Conservation (phyloP, 2,329 filamentous ascomycete genomes). For the Cyanodermella asteris region DNA sequence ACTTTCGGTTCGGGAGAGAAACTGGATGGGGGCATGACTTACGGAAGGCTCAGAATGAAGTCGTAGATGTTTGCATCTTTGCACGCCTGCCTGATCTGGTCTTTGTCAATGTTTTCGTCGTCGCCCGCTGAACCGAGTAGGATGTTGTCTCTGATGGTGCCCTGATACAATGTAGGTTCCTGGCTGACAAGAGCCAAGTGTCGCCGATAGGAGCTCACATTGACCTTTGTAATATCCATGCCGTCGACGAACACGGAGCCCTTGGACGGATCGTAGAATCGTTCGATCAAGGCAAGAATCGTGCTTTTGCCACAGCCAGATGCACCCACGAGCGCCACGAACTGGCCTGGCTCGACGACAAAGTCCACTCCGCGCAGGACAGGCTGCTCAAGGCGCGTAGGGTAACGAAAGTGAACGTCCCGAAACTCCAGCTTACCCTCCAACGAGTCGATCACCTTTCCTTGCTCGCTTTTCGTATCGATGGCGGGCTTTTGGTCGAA, state of each 20-base stretch:
- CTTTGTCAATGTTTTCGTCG: constrained; percentile 10
- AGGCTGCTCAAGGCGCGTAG: constrained; percentile 10
- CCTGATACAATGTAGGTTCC: constrained; percentile 51
- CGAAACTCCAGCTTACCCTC: constrained; percentile 22
- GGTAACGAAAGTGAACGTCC: constrained; percentile 20
- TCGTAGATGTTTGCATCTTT: constrained; percentile 17
- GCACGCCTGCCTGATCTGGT: constrained; percentile 15
- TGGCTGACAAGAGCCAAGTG: constrained; percentile 51
- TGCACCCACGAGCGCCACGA: constrained; percentile 32
- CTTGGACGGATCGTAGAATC: constrained; percentile 46
- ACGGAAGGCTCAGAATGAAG: constrained; percentile 19
- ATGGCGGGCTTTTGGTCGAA: too few relatives aligned
- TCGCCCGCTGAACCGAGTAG: constrained; percentile 27
- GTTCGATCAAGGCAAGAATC: constrained; percentile 36
- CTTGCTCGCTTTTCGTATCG: too few relatives aligned
- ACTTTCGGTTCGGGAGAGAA: too few relatives aligned
- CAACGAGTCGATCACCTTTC: too few relatives aligned
- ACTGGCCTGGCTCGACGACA: constrained; percentile 24
- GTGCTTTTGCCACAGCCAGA: constrained; percentile 44
- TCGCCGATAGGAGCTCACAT: constrained; percentile 39
- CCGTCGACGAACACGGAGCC: constrained; percentile 46
- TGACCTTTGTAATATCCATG: constrained; percentile 34
- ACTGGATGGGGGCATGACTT: too few relatives aligned
- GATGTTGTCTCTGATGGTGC: constrained; percentile 48
- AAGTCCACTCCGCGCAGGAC: constrained; percentile 14